Conservation (phyloP, 345 rosid species). For the Nasturtium officinale region DNA sequence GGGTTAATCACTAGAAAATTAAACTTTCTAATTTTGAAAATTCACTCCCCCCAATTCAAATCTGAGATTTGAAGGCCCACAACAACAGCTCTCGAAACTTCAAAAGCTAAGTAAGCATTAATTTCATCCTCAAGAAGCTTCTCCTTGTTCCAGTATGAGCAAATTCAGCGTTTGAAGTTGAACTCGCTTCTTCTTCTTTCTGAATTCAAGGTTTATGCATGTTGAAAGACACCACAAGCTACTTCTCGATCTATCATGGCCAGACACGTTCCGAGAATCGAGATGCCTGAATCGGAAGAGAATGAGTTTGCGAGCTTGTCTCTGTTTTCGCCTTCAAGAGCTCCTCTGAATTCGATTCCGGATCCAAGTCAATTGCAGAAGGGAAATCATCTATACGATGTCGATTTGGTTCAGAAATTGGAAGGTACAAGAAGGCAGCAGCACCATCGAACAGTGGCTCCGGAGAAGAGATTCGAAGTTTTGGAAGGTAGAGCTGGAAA, state of each 20-base stretch:
- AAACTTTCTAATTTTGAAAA: conserved; percentile 34
- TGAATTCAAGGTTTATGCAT: conserved; percentile 34
- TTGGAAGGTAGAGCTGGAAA: conserved; percentile 35
- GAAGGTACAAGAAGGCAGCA: conserved; percentile 42
- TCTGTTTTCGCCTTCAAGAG: conserved; percentile 65
- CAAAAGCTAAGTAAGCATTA: conserved; percentile 19
- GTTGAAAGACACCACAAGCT: conserved; percentile 45
- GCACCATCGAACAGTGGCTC: conserved; percentile 19
- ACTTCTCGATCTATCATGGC: conserved; percentile 41
- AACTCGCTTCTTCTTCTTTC: conserved; percentile 9
- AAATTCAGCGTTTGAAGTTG: conserved; percentile 12
- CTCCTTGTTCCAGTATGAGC: conserved; percentile 23
- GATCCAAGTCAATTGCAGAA: conserved; percentile 69
- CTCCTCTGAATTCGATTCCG: conserved; percentile 74
- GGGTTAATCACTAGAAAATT: conserved; percentile 19
- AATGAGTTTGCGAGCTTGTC: conserved; percentile 56
- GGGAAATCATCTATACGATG: conserved; percentile 40
- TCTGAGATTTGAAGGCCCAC: conserved; percentile 22
- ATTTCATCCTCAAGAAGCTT: conserved; percentile 7
- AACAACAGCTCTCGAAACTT: conserved; percentile 16
- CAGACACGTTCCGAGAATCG: conserved; percentile 38
- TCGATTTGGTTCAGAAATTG: conserved; percentile 43
- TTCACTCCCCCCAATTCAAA: conserved; percentile 40
- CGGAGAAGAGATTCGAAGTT: conserved; percentile 41
- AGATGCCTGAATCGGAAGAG: conserved; percentile 57